Evolutionary conservation across 176 grass and related monocot species (phyloP).

Genomic region (Neostapfia colusana): DNA sequence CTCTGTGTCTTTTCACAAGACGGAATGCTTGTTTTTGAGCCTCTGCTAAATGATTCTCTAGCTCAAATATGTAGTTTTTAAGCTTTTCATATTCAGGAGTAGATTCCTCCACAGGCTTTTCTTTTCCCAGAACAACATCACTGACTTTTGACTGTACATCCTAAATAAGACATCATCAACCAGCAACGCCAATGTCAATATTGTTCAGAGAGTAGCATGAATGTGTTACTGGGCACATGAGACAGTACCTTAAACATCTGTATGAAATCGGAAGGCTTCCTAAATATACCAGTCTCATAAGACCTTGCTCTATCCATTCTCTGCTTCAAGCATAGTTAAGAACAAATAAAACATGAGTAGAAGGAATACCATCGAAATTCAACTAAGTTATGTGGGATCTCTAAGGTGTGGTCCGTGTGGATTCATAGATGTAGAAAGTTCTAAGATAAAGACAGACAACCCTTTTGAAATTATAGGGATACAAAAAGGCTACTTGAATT

Average conservation of each 20-base stretch:
- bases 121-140: conserved; percentile 96
- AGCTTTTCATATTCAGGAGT: conserved; percentile 96
- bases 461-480: conserved; percentile 13
- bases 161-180: conserved; percentile 40
- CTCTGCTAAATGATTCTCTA: conserved; percentile 94
- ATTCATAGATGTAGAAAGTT: background rate
- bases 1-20: conserved; percentile 98
- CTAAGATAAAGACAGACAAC: background rate
- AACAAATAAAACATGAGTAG: conserved; percentile 32
- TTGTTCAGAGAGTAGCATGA: conserved; percentile 20
- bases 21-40: conserved; percentile 95
- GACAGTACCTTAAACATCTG: conserved; percentile 98
- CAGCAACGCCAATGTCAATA: conserved; percentile 7
- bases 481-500: background rate
- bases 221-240: background rate
- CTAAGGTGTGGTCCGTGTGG: background rate
- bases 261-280: conserved; percentile 81
- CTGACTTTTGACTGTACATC: conserved; percentile 93
- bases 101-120: conserved; percentile 96
- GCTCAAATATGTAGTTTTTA: conserved; percentile 92
- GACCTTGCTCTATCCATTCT: conserved; percentile 96
- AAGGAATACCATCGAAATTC: conserved; percentile 16
- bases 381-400: background rate
- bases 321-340: conserved; percentile 46
- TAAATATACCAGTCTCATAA: conserved; percentile 84